Percentiles rank a stretch among this genome's conserved stretches.
phyloP scores from a whole-genome alignment of 768 basidiomycete species.

The Suillus decipiens region DNA sequence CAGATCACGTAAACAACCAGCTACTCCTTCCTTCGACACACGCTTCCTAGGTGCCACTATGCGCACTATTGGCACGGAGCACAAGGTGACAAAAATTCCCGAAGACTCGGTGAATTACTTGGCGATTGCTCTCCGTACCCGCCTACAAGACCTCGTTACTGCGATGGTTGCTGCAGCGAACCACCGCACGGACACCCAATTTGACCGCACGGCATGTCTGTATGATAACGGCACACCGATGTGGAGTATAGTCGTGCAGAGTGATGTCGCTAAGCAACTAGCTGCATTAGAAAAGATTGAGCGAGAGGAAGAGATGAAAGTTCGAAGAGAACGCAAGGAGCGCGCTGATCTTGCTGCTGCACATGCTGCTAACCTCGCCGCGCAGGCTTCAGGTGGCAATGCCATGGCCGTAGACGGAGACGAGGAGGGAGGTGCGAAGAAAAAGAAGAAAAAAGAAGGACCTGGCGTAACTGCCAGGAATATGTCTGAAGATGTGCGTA shows the following conservation, averaged over 20 bases:
- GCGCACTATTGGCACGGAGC: constrained; percentile 63
- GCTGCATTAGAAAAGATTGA: constrained; percentile 75
- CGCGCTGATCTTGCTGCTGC: constrained; percentile 72
- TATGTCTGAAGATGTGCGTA: constrained; percentile 89
- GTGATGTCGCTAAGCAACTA: constrained; percentile 79
- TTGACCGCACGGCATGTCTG: constrained; percentile 62
- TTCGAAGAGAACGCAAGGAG: constrained; percentile 78
- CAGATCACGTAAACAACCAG: constrained; percentile 75
- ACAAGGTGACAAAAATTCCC: constrained; percentile 67
- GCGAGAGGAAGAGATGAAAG: constrained; percentile 78
- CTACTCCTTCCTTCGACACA: constrained; percentile 68
- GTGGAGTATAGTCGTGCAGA: constrained; percentile 80
- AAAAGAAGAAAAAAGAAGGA: constrained; percentile 79
- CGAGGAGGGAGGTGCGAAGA: constrained; percentile 67
- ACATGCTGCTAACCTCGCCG: constrained; percentile 62
- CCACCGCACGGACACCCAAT: constrained; percentile 73
- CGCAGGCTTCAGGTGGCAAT: constrained; percentile 47
- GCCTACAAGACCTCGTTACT: constrained; percentile 68
- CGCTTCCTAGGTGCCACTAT: constrained; percentile 66
- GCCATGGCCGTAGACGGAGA: constrained; percentile 43
- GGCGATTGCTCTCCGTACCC: constrained; percentile 74
- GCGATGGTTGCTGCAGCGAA: constrained; percentile 67
- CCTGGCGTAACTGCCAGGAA: constrained; percentile 84
- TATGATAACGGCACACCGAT: constrained; percentile 73
- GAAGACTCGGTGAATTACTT: constrained; percentile 78